Evolutionary conservation across 331 rosid genomes (phyloP).

Genomic region (Prunus yedoensis): DNA sequence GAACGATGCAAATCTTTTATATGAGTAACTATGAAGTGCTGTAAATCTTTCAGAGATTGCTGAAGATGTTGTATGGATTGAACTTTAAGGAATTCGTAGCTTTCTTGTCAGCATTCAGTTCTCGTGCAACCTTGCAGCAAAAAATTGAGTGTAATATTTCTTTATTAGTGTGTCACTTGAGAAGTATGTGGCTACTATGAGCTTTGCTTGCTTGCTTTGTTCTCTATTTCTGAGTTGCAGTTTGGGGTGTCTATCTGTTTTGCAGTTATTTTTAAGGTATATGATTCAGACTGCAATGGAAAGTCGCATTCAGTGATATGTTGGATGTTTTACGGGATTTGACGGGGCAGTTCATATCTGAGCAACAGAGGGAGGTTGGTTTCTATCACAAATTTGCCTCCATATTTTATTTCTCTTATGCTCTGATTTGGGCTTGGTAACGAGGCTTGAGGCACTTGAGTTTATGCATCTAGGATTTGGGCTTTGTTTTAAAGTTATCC

Average conservation of each 20-base stretch:
- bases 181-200: neutral
- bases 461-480: neutral
- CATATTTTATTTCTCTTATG: neutral
- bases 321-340: slow-evolving; percentile 58
- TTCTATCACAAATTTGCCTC: slow-evolving; percentile 5
- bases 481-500: neutral
- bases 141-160: slow-evolving; percentile 59
- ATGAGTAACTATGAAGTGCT: neutral
- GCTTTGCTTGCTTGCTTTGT: neutral
- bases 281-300: slow-evolving; percentile 64
- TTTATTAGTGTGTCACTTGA: neutral
- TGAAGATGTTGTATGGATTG: slow-evolving; percentile 61
- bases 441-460: neutral
- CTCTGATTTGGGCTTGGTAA: neutral
- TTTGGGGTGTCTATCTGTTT: slow-evolving; percentile 13
- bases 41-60: slow-evolving; percentile 53
- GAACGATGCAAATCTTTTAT: neutral
- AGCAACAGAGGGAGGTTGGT: slow-evolving; percentile 66
- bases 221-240: slow-evolving; percentile 14
- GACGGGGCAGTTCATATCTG: slow-evolving; percentile 73
- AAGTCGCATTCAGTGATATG: slow-evolving; percentile 57
- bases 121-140: slow-evolving; percentile 59
- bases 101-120: slow-evolving; percentile 73
- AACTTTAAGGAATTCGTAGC: slow-evolving; percentile 73
- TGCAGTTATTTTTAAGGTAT: slow-evolving; percentile 71